Conservation (phyloP, 768 basidiomycete genomes). For the Calocera cornea region DNA sequence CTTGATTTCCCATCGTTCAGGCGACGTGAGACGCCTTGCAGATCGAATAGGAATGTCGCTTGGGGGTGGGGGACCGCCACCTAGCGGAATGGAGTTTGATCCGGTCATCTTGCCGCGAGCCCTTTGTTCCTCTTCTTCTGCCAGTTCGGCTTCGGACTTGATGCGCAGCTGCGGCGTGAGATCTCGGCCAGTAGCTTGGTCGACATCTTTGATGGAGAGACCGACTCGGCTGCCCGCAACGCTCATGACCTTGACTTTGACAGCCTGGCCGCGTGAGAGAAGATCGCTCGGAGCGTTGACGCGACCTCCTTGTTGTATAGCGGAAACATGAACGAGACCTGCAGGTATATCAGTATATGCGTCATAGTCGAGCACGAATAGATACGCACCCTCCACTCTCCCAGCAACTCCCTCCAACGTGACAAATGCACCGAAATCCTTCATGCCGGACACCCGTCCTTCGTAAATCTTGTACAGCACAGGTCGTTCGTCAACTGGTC, state of each 20-base stretch:
- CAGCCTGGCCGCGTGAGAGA: conserved; percentile 65
- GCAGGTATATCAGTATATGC: conserved; percentile 9
- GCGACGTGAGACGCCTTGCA: conserved; percentile 83
- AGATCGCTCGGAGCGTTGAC: conserved; percentile 80
- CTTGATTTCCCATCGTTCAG: conserved; percentile 99
- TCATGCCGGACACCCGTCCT: conserved; percentile 70
- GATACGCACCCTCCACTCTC: conserved; percentile 66
- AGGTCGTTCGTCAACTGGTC: conserved; percentile 58
- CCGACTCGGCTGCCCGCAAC: conserved; percentile 67
- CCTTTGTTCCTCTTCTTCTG: conserved; percentile 55
- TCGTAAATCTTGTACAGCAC: conserved; percentile 89
- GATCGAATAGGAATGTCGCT: conserved; percentile 45
- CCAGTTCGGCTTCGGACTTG: conserved; percentile 82
- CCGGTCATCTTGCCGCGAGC: conserved; percentile 60
- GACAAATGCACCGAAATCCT: conserved; percentile 95
- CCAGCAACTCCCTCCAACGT: conserved; percentile 75
- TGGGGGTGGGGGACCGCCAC: conserved; percentile 30
- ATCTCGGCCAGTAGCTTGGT: conserved; percentile 79
- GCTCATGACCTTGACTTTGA: conserved; percentile 96
- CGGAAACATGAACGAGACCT: conserved; percentile 98
- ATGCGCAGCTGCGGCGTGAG: conserved; percentile 89
- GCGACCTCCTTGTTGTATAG: conserved; percentile 71
- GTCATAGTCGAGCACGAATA: not conserved
- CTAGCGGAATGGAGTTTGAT: conserved; percentile 74
- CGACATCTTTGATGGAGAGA: conserved; percentile 96